Evolutionary conservation across 2,329 filamentous ascomycete genomes (phyloP).

Genomic region (Periglandula ipomoeae): DNA sequence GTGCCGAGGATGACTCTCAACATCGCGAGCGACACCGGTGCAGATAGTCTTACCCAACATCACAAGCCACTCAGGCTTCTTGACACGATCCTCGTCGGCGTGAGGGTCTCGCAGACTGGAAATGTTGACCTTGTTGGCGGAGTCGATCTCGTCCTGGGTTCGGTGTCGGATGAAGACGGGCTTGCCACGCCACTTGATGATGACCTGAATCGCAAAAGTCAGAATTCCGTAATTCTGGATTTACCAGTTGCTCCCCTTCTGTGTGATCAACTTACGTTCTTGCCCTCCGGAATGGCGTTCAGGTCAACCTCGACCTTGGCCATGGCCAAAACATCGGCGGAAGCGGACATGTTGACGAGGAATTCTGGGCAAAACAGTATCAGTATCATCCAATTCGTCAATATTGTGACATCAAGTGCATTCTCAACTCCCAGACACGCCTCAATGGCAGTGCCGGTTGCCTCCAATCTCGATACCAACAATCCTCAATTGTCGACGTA

Average conservation of each 20-base stretch:
- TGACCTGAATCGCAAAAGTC: conserved; percentile 52
- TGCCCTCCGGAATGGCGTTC: conserved; percentile 88
- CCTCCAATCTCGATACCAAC: neutral
- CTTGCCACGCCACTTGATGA: conserved; percentile 99
- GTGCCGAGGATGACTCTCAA: too few species aligned
- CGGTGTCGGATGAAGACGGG: conserved; percentile 99
- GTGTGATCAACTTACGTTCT: conserved; percentile 69
- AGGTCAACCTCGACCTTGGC: conserved; percentile 99
- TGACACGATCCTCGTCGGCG: conserved; percentile 81
- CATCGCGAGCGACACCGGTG: neutral
- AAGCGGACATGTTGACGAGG: conserved; percentile 99
- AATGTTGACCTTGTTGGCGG: conserved; percentile 84
- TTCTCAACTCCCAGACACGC: conserved; percentile 4
- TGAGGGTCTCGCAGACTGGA: conserved; percentile 83
- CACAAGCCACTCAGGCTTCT: conserved; percentile 98
- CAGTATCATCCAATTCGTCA: conserved; percentile 20
- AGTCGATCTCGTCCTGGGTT: conserved; percentile 83
- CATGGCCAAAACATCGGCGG: conserved; percentile 95
- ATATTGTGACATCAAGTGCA: conserved; percentile 3
- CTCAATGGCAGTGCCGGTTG: conserved; percentile 18
- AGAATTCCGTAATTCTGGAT: neutral
- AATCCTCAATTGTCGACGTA: conserved; percentile 38
- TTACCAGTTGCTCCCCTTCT: too few species aligned
- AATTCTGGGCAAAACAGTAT: conserved; percentile 59
- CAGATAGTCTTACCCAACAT: conserved; percentile 66